Evolutionary conservation across 176 grass and related monocot genomes (phyloP).

Genomic region (Ensete ventricosum): DNA sequence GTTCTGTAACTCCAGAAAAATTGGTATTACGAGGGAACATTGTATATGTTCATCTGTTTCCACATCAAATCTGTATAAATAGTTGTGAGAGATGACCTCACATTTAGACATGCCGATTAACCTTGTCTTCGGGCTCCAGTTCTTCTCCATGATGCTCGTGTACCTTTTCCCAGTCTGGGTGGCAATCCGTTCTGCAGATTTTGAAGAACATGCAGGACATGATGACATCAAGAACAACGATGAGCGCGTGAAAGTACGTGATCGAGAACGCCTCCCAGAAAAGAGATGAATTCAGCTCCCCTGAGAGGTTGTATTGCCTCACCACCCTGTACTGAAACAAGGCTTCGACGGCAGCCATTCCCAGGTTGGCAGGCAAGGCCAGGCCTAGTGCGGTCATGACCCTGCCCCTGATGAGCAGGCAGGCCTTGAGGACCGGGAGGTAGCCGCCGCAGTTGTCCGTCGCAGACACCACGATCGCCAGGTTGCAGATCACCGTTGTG

Average conservation of each 20-base stretch:
- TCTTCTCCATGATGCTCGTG: neutral
- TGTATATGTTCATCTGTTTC: neutral
- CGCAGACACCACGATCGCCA: constrained; percentile 54
- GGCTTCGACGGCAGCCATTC: constrained; percentile 46
- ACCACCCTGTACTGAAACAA: constrained; percentile 79
- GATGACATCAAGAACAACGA: constrained; percentile 78
- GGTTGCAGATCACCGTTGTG: constrained; percentile 71
- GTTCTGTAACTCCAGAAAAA: neutral
- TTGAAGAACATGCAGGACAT: constrained; percentile 59
- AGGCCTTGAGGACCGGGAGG: constrained; percentile 54
- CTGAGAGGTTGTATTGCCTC: constrained; percentile 22
- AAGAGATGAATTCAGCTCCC: constrained; percentile 29
- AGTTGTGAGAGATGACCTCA: no score
- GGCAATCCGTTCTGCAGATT: constrained; percentile 25
- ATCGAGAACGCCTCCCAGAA: constrained; percentile 84
- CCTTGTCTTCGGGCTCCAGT: constrained; percentile 3
- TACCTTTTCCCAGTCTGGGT: neutral
- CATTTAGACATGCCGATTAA: neutral
- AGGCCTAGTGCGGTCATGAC: constrained; percentile 53
- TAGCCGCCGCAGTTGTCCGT: constrained; percentile 46
- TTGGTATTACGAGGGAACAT: neutral
- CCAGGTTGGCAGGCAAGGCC: constrained; percentile 66
- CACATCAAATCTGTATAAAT: neutral
- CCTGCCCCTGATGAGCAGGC: constrained; percentile 37
- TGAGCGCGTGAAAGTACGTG: constrained; percentile 57